Conservation (phyloP, 306 rosid genomes). For the Castanopsis chinensis region DNA sequence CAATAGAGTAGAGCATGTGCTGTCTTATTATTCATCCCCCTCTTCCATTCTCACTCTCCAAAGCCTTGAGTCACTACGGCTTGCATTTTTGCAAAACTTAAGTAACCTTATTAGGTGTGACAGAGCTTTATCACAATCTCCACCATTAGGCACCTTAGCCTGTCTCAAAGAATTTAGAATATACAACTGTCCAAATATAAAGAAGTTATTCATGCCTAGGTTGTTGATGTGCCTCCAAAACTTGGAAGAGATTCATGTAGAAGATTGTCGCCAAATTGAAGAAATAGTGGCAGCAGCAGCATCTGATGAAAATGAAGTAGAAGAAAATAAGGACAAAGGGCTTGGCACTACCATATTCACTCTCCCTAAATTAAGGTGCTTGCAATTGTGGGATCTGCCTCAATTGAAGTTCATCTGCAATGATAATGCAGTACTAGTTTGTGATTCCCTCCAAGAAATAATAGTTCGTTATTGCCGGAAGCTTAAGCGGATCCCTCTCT, state of each 20-base stretch:
- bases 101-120: not conserved
- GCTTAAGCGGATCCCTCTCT: conserved; percentile 12
- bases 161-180: conserved; percentile 4
- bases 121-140: not conserved
- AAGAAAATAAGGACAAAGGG: not conserved
- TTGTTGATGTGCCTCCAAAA: not conserved
- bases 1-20: not conserved
- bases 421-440: not conserved
- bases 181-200: not conserved
- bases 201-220: not conserved
- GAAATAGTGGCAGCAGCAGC: conserved; percentile 6
- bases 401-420: conserved; percentile 9
- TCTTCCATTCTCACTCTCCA: not conserved
- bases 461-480: not conserved
- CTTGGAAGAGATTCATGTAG: not conserved
- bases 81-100: conserved; percentile 2
- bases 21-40: conserved; percentile 9
- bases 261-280: not conserved
- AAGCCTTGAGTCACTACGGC: not conserved
- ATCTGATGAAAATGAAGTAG: not conserved
- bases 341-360: not conserved
- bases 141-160: not conserved
- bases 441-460: conserved; percentile 1
- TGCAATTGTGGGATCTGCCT: not conserved
- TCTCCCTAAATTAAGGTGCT: not conserved